Evolutionary conservation across 352 stramenopile genomes (phyloP), one percentile per base, ranked within the genome.

Genomic region (Phytophthora pinifolia): DNA sequence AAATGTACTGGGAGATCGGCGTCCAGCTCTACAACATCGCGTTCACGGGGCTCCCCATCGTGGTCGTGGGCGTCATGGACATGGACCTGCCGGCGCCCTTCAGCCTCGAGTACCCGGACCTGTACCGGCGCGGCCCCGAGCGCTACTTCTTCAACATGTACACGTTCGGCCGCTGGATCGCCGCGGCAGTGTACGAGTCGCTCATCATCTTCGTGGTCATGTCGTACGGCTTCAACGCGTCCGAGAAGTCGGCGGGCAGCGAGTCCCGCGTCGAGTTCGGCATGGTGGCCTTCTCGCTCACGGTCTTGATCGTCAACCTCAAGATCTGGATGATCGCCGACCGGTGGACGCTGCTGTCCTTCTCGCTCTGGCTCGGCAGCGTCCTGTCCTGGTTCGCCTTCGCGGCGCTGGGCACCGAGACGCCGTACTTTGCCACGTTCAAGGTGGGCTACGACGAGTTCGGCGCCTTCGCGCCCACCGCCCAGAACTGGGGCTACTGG

Each of bases 11-110:
- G 71, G 84, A 94, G 64, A 72, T 89, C 20, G 81, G 70, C 47
- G 78, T 95, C 3, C 88, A 94, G 59, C 62, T 98, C 15, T 98
- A 98, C 64, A 99, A 98, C 66, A 88, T 99, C 57, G 83, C 96
- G 12, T 97, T 94, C 57, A 98, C 88, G 6, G 86, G 81, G 20
- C 51, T 98, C 13, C 96, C 97, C 9, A 98, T 98, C 49, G 59
- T 94, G 22, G 73, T 92, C 6, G 70, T 94, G 3, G 85, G 80
- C 14, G 84, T 93, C 3, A 62, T 94, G 57, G 85, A 96, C 51
- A 87, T 93, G 45, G 87, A 96, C 44, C 36, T 96, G 22, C 82
- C 85, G 1, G 80, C 78, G 2, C 59, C 80, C 5, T 93, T 90
- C 54, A 84, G 78, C 29, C 41, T 90, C 15, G 74, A 91, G 42